phyloP scores from a whole-genome alignment of 108 stramenopile species.

The Cyclotella cryptica region DNA sequence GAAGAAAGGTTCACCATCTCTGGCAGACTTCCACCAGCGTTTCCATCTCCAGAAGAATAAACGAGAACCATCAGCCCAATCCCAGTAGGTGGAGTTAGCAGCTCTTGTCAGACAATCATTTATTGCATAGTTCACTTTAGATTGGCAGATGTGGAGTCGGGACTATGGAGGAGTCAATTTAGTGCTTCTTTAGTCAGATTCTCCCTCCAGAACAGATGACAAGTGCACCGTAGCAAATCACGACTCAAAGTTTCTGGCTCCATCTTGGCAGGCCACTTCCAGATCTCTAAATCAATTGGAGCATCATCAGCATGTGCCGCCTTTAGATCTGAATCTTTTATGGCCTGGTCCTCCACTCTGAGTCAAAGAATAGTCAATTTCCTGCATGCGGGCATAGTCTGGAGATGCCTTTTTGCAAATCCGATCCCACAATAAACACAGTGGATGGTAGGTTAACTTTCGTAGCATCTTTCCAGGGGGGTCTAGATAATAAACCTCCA shows the following conservation, averaged over 20 bases:
- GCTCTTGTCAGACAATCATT: slow-evolving; percentile 7
- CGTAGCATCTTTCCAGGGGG: slow-evolving; percentile 15
- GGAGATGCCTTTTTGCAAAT: not conserved
- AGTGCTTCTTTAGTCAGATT: slow-evolving; percentile 4
- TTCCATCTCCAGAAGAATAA: slow-evolving; percentile 48
- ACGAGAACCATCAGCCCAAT: slow-evolving; percentile 42
- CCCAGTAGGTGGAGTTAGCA: too few species aligned
- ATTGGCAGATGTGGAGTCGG: not conserved
- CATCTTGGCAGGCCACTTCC: not conserved
- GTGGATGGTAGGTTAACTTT: not conserved
- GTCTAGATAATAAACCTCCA: not conserved
- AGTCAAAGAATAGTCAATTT: not conserved
- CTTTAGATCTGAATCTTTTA: too few species aligned
- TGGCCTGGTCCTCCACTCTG: too few species aligned
- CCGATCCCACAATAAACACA: not conserved
- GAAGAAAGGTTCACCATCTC: too few species aligned
- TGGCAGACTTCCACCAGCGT: slow-evolving; percentile 4
- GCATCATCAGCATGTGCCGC: slow-evolving; percentile 14
- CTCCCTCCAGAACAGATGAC: not conserved
- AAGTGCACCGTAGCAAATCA: too few species aligned
- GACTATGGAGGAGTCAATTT: slow-evolving; percentile 3
- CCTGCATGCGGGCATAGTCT: not conserved
- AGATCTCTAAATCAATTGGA: not conserved
- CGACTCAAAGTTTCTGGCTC: not conserved
- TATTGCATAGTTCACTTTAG: not conserved